Evolutionary conservation across 108 stramenopile species (phyloP), one percentile per base, ranked within the genome.

Genomic region (Pseudonitzschia delicatissima): DNA sequence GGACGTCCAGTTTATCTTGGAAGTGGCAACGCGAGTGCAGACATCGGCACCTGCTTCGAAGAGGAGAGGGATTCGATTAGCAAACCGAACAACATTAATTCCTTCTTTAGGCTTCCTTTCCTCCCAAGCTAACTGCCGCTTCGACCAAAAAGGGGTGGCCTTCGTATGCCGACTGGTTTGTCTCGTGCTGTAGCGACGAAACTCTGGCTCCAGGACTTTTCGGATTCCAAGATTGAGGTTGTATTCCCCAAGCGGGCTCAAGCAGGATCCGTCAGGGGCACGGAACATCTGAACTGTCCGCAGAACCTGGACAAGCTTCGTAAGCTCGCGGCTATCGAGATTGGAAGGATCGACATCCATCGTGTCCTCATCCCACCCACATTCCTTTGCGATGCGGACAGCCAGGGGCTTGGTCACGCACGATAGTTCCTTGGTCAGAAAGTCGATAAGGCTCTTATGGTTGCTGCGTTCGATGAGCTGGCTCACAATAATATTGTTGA

Each of bases 131-230:
- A 1, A 98, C 96, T 9, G 93, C 98, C 7, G 96, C 98, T 76
- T 98, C 98, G 4, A 98, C 96, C 26, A 98, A 64, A 69, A 98
- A 98, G 27, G 98, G 94, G 68, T 98, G 98, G 0, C 98, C 98
- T 64, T 96, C 90, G 52, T 89, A 88, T 12, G 92, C 92, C 26
- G 80, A 75, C 3, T n/a, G 80, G 75, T 51, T 87, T 87, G 58
- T 87, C 86, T 18, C 88, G 61, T 0, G 84, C 78, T 11, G 96
- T 95, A 47, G 93, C 94, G 34, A 95, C 84, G 13, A 85, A n/a
- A 67, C 36, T 94, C 90, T 26, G 98, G 96, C 57, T 93, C 81
- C 33, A 95, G 62, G 29, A 96, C 96, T 69, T 97, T 97, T 18
- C 83, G 85, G 68, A 98, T 95, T 37, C 98, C 98, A 27, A 98